Conservation (phyloP, 2,329 filamentous ascomycete species). For the Alternaria gaisen region DNA sequence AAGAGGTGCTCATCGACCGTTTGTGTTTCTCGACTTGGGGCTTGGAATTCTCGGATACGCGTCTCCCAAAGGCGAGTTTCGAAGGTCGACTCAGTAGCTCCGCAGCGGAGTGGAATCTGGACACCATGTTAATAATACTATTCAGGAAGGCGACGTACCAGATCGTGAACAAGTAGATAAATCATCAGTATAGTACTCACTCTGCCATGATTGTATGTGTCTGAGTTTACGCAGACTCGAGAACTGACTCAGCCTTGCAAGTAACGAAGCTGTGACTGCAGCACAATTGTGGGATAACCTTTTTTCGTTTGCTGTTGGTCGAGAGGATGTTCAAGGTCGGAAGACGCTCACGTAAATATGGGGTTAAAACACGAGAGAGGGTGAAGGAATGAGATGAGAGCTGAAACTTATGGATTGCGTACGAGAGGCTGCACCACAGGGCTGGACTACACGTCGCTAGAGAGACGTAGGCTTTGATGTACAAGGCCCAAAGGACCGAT, state of each 20-base stretch:
- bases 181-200: background rate
- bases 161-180: background rate
- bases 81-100: constrained; percentile 16
- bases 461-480: background rate
- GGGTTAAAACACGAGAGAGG: background rate
- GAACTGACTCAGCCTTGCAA: background rate
- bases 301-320: background rate
- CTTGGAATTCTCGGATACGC: background rate
- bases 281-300: background rate
- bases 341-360: background rate
- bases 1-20: background rate
- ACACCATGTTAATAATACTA: background rate
- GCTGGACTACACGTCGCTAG: constrained; percentile 4
- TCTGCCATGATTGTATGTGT: background rate
- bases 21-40: background rate
- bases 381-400: background rate
- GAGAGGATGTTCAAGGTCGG: background rate
- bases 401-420: background rate
- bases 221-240: background rate
- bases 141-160: background rate
- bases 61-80: constrained; percentile 9
- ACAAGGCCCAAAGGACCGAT: background rate
- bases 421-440: background rate
- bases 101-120: constrained; percentile 7
- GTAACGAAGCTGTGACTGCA: background rate